Conservation (phyloP, 352 stramenopile genomes). For the Phytophthora sansomeana region DNA sequence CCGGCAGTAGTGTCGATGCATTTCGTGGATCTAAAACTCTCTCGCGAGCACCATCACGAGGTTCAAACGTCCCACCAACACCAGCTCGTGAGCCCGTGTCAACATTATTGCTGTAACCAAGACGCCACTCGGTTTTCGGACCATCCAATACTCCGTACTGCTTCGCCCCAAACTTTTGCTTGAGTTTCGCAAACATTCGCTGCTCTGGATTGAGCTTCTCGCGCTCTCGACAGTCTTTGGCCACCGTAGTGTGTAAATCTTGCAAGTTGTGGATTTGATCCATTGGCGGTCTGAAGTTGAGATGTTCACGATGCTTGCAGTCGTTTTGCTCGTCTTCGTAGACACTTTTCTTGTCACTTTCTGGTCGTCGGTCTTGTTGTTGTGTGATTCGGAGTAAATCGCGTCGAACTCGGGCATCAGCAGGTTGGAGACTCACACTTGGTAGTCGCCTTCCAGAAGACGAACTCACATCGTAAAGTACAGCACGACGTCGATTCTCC, state of each 20-base stretch:
- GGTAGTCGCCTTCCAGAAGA: slow-evolving; percentile 45
- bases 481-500: slow-evolving; percentile 46
- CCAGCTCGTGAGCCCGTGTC: slow-evolving; percentile 33
- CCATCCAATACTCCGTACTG: neutral
- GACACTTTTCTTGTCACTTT: slow-evolving; percentile 15
- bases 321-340: slow-evolving; percentile 64
- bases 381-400: slow-evolving; percentile 52
- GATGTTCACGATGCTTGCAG: slow-evolving; percentile 58
- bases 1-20: slow-evolving; percentile 18
- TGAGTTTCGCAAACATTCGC: slow-evolving; percentile 21
- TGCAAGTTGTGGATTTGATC: slow-evolving; percentile 53
- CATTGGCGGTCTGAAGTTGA: slow-evolving; percentile 53
- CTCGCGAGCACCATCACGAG: slow-evolving; percentile 48
- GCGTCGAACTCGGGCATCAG: slow-evolving; percentile 51
- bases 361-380: slow-evolving; percentile 22
- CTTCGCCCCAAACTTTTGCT: slow-evolving; percentile 9
- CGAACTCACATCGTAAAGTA: slow-evolving; percentile 49
- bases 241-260: slow-evolving; percentile 63
- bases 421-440: slow-evolving; percentile 38
- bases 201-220: slow-evolving; percentile 24
- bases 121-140: slow-evolving; percentile 44
- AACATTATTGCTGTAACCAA: slow-evolving; percentile 59
- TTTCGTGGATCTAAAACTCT: slow-evolving; percentile 20
- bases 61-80: slow-evolving; percentile 59
- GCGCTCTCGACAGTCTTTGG: slow-evolving; percentile 33